Evolutionary conservation across 2,329 filamentous ascomycete genomes (phyloP).

Genomic region (Endoconidiophora polonica): DNA sequence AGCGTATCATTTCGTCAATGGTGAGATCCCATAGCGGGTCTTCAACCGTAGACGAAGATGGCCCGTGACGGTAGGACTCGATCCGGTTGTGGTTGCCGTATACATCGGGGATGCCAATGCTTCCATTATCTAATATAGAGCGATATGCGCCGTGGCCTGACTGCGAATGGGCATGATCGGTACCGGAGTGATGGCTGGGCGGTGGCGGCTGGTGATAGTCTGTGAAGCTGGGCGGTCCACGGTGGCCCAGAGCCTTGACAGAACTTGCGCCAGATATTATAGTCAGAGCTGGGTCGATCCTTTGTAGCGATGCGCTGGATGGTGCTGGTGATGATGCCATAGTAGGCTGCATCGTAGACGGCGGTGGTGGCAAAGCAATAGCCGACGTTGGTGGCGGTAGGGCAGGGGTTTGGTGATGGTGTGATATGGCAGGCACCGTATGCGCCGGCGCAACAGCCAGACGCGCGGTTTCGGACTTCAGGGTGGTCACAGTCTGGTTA

Average conservation of each 20-base stretch:
- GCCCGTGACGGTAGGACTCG: slow-evolving; percentile 5
- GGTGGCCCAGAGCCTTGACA: slow-evolving; percentile 4
- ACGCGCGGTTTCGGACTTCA: slow-evolving; percentile 40
- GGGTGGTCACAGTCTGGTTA: slow-evolving; percentile 50
- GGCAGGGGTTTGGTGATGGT: slow-evolving; percentile 1
- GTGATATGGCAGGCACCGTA: not conserved
- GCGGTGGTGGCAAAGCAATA: slow-evolving; percentile 6
- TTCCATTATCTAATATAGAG: slow-evolving; percentile 9
- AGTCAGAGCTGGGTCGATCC: slow-evolving; percentile 11
- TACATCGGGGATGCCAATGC: slow-evolving; percentile 1
- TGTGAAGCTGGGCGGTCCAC: slow-evolving; percentile 4
- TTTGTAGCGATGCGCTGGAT: slow-evolving; percentile 12
- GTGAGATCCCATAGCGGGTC: slow-evolving; percentile 71
- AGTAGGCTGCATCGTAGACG: slow-evolving; percentile 2
- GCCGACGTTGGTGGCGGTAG: slow-evolving; percentile 3
- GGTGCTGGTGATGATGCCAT: slow-evolving; percentile 8
- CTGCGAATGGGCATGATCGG: slow-evolving; percentile 9
- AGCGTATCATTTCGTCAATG: slow-evolving; percentile 61
- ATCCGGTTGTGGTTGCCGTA: not conserved
- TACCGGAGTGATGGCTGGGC: slow-evolving; percentile 10
- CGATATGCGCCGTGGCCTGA: slow-evolving; percentile 10
- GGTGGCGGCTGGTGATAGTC: slow-evolving; percentile 8
- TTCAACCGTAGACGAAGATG: slow-evolving; percentile 15
- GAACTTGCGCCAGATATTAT: slow-evolving; percentile 10
- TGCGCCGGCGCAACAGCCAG: slow-evolving; percentile 17